phyloP scores from a whole-genome alignment of 148 eudicot genomes.

The Pharnaceum exiguum region DNA sequence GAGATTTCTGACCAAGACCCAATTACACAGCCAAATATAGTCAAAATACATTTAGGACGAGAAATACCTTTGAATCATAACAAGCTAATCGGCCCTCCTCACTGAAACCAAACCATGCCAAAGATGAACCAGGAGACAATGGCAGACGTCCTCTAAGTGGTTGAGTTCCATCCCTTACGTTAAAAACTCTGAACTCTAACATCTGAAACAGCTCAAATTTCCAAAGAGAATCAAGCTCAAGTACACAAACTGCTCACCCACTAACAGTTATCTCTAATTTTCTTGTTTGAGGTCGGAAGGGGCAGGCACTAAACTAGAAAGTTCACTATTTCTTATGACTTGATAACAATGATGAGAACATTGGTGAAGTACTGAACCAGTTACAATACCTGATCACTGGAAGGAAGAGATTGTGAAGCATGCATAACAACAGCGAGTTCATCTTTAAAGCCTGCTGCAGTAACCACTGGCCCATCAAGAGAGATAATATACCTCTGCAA shows the following conservation, averaged over 20 bases:
- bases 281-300: too few relatives aligned
- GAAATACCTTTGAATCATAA: conserved; percentile 82
- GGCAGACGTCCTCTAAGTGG: conserved; percentile 68
- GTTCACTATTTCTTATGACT: too few relatives aligned
- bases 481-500: conserved; percentile 66
- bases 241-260: not conserved
- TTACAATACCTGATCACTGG: conserved; percentile 87
- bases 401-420: conserved; percentile 67
- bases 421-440: conserved; percentile 89
- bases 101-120: conserved; percentile 92
- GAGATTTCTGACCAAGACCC: not conserved
- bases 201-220: conserved; percentile 40
- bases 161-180: conserved; percentile 56
- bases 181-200: conserved; percentile 80
- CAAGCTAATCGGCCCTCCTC: conserved; percentile 90
- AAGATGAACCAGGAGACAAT: conserved; percentile 72
- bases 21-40: not conserved
- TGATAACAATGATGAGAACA: too few relatives aligned
- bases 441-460: conserved; percentile 77
- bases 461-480: conserved; percentile 94
- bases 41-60: not conserved
- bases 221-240: not conserved
- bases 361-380: too few relatives aligned
- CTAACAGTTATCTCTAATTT: not conserved
- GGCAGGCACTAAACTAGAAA: too few relatives aligned